Base-by-base conservation (phyloP, 768 basidiomycete genomes). In the Pleurotus citrinopileatus region DNA sequence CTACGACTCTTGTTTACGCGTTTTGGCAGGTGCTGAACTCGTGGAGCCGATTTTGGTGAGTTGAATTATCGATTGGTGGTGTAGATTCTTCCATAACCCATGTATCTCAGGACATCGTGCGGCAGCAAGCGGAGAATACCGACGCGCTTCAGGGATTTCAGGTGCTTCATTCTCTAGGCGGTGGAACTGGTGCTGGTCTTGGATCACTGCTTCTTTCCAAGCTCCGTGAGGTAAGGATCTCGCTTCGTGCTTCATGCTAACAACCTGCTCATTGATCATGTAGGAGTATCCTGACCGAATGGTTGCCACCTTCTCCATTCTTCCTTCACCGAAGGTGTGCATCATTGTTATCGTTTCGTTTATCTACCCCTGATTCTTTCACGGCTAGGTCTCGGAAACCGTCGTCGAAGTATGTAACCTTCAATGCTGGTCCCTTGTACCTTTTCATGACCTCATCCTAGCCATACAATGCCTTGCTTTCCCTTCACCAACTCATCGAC, bases 111-210 rank as follows among this genome's bases (percentile, higher is more conserved):
- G 95, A 94, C 40, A 76, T 85, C n/a, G 61, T 93, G 7, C 80
- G 95, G 59, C 82, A 75, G 61, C 89, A 96, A 66, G 76, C 88
- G 2, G 95, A 98, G 65, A 66, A 73, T 1, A 90, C 89, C 60
- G 93, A 98, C 36, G 81, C 85, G 7, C 74, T 98, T 17, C 95
- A 98, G 73, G 95, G 95, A 0, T 93, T 95, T 64, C 93, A 95
- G 61, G 68, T 94, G 43, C 69, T 94, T 8, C 93, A 96, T 59
- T 93, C 94, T 15, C 81, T 98, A 15, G 94, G 94, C 29, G 94
- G 94, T 56, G 94, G 94, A 32, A 95, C 91, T 2, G 94, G 93
- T 32, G 84, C 93, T 20, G 94, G 94, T 15, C 69, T 95, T 37
- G 93, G 93, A 34, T 86, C 85, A 53, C 73, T 95, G 38, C 71